Conservation (phyloP, 2,329 filamentous ascomycete species). For the Teratosphaeria epicoccoides region DNA sequence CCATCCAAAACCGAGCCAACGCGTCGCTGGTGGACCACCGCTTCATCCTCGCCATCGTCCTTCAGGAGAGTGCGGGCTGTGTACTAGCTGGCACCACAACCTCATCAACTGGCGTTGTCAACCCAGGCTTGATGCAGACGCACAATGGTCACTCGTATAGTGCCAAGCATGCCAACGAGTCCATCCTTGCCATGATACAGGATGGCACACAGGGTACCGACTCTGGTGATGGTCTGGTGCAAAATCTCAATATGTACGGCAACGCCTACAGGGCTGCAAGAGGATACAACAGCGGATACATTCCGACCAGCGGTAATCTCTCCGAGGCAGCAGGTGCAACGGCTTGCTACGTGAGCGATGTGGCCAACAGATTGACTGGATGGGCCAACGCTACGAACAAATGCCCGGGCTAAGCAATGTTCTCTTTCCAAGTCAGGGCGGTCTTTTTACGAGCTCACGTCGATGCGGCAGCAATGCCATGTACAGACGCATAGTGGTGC, state of each 20-base stretch:
- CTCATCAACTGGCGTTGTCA: constrained; percentile 28
- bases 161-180: constrained; percentile 22
- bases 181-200: constrained; percentile 30
- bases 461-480: background rate
- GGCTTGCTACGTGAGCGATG: constrained; percentile 42
- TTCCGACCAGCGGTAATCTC: constrained; percentile 27
- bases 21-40: constrained; percentile 29
- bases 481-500: background rate
- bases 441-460: background rate
- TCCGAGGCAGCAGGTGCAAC: constrained; percentile 36
- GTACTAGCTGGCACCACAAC: constrained; percentile 32
- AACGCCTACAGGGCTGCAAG: constrained; percentile 34
- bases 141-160: constrained; percentile 28
- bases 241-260: constrained; percentile 26
- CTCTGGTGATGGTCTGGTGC: constrained; percentile 33
- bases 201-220: constrained; percentile 36
- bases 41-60: constrained; percentile 34
- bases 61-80: constrained; percentile 38
- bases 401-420: background rate
- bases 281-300: constrained; percentile 39
- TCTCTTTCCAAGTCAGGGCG: background rate
- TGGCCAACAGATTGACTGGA: constrained; percentile 39
- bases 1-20: constrained; percentile 25
- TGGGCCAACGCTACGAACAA: constrained; percentile 24
- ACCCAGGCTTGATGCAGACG: constrained; percentile 39